Conservation (phyloP, 2,329 filamentous ascomycete species). For the Fusarium longipes region DNA sequence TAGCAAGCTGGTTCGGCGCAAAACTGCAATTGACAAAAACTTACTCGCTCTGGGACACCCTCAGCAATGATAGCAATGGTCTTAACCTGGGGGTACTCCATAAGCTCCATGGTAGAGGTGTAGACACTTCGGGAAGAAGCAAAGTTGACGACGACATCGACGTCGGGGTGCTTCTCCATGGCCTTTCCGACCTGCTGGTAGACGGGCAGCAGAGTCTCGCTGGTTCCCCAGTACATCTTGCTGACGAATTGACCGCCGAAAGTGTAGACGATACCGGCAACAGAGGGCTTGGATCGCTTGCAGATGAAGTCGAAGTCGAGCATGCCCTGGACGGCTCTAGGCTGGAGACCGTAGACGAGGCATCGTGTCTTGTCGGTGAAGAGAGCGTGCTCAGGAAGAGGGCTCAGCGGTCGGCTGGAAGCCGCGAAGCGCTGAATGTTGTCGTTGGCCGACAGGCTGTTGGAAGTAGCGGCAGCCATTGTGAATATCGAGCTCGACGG, state of each 20-base stretch:
- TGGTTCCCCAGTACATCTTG: conserved; percentile 99
- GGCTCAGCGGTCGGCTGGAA: conserved; percentile 91
- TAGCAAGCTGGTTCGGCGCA: conserved; percentile 16
- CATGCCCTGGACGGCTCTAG: conserved; percentile 90
- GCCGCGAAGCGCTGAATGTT: conserved; percentile 97
- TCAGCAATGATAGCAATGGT: conserved; percentile 99
- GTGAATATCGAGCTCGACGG: conserved; percentile 43
- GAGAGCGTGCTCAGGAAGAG: conserved; percentile 86
- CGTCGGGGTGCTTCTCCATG: conserved; percentile 94
- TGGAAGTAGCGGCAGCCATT: conserved; percentile 68
- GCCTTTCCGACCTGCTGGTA: conserved; percentile 96
- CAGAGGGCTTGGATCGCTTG: conserved; percentile 96
- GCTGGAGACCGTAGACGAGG: conserved; percentile 99
- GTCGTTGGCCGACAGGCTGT: conserved; percentile 85
- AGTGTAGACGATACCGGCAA: conserved; percentile 99
- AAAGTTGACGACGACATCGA: conserved; percentile 99
- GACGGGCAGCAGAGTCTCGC: conserved; percentile 97
- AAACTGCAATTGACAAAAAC: conserved; percentile 50
- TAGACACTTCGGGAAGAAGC: conserved; percentile 98
- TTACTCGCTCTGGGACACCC: conserved; percentile 96
- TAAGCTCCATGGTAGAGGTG: conserved; percentile 97
- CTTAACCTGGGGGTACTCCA: conserved; percentile 97
- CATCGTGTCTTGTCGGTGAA: conserved; percentile 99
- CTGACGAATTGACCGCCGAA: conserved; percentile 99
- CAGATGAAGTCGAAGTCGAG: conserved; percentile 99